Evolutionary conservation across 306 rosid genomes (phyloP), one percentile per base, ranked within the genome.

Genomic region (Erythrophleum fordii): DNA sequence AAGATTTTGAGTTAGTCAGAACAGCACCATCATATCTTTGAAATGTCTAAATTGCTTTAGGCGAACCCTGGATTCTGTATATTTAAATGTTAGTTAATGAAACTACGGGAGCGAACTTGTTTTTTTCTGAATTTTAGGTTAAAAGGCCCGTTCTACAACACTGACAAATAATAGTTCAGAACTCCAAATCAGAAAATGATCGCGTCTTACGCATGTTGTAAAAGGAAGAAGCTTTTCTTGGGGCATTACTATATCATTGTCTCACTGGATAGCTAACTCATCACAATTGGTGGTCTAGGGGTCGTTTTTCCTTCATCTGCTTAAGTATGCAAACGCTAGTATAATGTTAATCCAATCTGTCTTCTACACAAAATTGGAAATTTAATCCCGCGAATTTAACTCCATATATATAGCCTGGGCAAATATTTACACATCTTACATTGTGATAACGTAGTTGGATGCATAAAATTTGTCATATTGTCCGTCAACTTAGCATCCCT

Each of bases 361-460:
- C 48, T 20, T 35, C 49, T 28, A 18, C 37, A 82, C 55, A 72
- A 76, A 70, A 71, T 44, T 65, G 34, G 39, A 18, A 69, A 37
- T 20, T 12, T 55, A 62, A 44, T 44, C 28, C 11, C 2, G 74
- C 9, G 8, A 44, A 44, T 11, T 1, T 16, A 20, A 72, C 62
- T 65, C 44, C 75, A n/a, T 76, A 76, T 71, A 66, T 73, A 80
- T 67, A 83, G 20, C 75, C 39, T 41, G 46, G 55, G 48, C 10
- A 73, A 56, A 45, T 86, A 77, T 86, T 73, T 86, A 83, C 82
- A 83, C 69, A 51, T 51, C 55, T 74, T 69, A 13, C 67, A 51
- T 26, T n/a, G 64, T n/a, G 13, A 12, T 10, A 51, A 68, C 68
- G 49, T 39, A 76, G 13, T 4, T 39, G 61, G 72, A 77, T 41